These are phyloP conservation scores for Globisporangium sylvaticum DNA, from an alignment of 352 stramenopile genomes.

Conservation along the genomic window DNA sequence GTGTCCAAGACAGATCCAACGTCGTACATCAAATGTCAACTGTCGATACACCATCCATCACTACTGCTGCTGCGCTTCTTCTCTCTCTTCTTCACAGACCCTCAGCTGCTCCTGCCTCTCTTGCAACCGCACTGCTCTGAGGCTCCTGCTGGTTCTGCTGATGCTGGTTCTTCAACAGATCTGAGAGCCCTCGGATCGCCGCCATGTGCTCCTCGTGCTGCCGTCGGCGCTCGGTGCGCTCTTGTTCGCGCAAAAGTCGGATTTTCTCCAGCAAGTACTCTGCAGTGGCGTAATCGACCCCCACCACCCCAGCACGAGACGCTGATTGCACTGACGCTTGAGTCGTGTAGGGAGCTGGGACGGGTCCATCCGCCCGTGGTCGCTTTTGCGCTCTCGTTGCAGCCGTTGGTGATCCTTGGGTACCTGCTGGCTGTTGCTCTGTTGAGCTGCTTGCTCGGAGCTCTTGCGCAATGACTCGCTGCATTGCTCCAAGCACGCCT, in stretches of 20 bases:
- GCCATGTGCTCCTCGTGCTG: conserved; percentile 61
- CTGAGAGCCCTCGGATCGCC: conserved; percentile 37
- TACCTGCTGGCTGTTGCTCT: neutral
- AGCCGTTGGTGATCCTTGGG: neutral
- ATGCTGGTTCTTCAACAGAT: conserved; percentile 17
- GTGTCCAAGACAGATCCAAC: too few relatives aligned
- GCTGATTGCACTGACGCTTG: neutral
- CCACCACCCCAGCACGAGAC: neutral
- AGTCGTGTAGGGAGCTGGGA: too few relatives aligned
- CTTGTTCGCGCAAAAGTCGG: conserved; percentile 26
- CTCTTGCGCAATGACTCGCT: neutral
- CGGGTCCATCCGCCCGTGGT: neutral
- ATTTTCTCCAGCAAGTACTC: conserved; percentile 30
- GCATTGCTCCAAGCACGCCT: neutral
- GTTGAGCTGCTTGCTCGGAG: neutral
- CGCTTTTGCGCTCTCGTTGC: conserved; percentile 3
- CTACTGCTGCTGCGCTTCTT: neutral
- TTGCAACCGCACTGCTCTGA: neutral
- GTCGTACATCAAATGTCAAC: neutral
- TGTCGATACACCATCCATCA: neutral
- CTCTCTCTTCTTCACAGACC: neutral
- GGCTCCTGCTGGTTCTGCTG: neutral
- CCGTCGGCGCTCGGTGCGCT: conserved; percentile 41
- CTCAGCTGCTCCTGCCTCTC: neutral
- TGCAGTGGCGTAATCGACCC: conserved; percentile 14